phyloP scores from a whole-genome alignment of 805 yeast genomes.

The Wickerhamomyces subpelliculosus region DNA sequence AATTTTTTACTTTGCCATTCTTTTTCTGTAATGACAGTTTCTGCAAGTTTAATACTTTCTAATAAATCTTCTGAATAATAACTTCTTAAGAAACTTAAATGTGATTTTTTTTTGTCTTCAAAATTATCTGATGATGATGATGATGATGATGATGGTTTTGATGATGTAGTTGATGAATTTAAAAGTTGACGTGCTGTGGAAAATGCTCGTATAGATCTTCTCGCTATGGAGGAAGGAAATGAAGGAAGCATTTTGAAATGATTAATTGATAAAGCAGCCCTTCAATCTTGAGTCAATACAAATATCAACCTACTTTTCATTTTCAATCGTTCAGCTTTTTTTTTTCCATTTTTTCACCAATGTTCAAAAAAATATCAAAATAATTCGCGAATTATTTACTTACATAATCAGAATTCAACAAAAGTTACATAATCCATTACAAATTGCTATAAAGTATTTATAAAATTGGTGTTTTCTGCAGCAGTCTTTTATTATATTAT shows the following conservation, averaged over 20 bases:
- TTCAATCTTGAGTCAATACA: too few relatives aligned
- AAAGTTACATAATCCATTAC: neutral
- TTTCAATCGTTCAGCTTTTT: neutral
- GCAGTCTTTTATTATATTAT: too few relatives aligned
- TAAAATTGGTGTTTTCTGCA: too few relatives aligned
- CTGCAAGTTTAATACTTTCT: slow-evolving; percentile 77
- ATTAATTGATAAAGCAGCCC: neutral
- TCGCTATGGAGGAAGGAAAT: neutral
- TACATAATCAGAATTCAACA: too few relatives aligned
- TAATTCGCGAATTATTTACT: too few relatives aligned
- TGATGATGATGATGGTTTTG: neutral
- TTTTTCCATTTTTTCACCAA: neutral
- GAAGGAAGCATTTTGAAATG: neutral
- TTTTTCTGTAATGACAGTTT: slow-evolving; percentile 62
- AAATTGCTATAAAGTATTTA: too few relatives aligned
- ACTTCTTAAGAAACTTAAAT: slow-evolving; percentile 41
- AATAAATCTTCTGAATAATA: slow-evolving; percentile 80
- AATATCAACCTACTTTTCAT: too few relatives aligned
- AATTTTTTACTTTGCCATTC: slow-evolving; percentile 40
- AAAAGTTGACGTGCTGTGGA: neutral
- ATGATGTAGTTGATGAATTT: neutral
- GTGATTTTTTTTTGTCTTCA: slow-evolving; percentile 16
- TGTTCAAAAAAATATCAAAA: too few relatives aligned
- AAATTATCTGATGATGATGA: neutral
- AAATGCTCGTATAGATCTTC: neutral